Base-by-base conservation (phyloP, 768 basidiomycete species). In the Termitomyces sp. region DNA sequence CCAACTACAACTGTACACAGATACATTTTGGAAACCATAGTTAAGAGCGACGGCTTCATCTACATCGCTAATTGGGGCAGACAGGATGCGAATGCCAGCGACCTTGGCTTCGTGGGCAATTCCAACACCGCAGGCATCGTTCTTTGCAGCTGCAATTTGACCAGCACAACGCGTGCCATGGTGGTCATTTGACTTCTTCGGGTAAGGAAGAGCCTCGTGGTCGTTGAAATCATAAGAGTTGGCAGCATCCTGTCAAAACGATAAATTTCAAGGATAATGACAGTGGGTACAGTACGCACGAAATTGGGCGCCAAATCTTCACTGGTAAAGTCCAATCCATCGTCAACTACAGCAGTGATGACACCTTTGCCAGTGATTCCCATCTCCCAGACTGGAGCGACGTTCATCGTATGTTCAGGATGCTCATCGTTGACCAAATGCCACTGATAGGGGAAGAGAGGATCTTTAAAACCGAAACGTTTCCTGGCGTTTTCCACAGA, bases 131-230 rank as follows among this genome's bases (percentile, higher is more conserved):
- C 97, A 99, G 2, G 87, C 89, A 57, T 89, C 84, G 71, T 99
- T 98, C 69, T 89, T 92, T 14, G 80, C 85, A 4, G 96, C 97
- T 25, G 91, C 95, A 54, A 99, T 87, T 71, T 98, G 95, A 34
- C 97, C 97, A 1, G 96, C 96, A 70, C 97, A 99, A 2, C 97
- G 90, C 0, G 97, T 99, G 12, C 97, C 97, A 67, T 99, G 97
- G 64, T 89, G 90, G 64, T 99, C 97, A 61, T 96, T 92, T 19
- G 77, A 80, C 38, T 92, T 83, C 56, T 86, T 82, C 0, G 97
- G 97, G 45, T 86, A 87, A 6, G 96, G 97, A 5, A 98, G 77
- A 25, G 84, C 75, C 19, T 83, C 84, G 64, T 98, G 93, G 66
- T 96, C 93, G 69, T 99, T 99, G 71, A 94, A 98, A 70, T 99